Conservation (phyloP, 768 basidiomycete species). For the Suillus sp. region DNA sequence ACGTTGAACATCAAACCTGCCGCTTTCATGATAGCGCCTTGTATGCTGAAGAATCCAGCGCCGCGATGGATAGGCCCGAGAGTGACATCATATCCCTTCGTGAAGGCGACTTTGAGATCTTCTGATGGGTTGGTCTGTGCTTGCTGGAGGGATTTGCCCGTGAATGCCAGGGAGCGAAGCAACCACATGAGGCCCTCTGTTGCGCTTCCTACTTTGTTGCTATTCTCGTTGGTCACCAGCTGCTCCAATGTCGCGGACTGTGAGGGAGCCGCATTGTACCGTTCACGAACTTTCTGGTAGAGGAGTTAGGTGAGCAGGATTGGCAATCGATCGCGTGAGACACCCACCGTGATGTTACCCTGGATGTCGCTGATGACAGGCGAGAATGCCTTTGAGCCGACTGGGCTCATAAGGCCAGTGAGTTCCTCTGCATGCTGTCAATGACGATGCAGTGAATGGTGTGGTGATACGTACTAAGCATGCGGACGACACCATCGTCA, state of each 20-base stretch:
- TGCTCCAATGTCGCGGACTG: slow-evolving; percentile 79
- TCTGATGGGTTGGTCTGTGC: slow-evolving; percentile 61
- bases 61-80: slow-evolving; percentile 6
- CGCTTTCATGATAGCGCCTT: slow-evolving; percentile 6
- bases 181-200: slow-evolving; percentile 96
- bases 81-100: slow-evolving; percentile 66
- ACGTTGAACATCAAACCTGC: slow-evolving; percentile 9
- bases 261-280: slow-evolving; percentile 67
- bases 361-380: slow-evolving; percentile 85
- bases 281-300: slow-evolving; percentile 83
- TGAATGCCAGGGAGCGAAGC: slow-evolving; percentile 88
- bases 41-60: background rate
- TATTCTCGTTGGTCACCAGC: slow-evolving; percentile 82
- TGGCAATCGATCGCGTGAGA: background rate
- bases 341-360: slow-evolving; percentile 84
- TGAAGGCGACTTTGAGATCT: slow-evolving; percentile 72
- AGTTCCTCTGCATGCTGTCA: background rate
- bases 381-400: slow-evolving; percentile 76
- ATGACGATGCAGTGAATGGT: background rate
- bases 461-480: slow-evolving; percentile 70
- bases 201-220: slow-evolving; percentile 83
- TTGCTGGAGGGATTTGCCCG: slow-evolving; percentile 73
- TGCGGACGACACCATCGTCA: slow-evolving; percentile 79
- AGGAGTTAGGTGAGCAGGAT: slow-evolving; percentile 2
- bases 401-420: slow-evolving; percentile 3